Evolutionary conservation across 129 eudicot genomes (phyloP), one percentile per base, ranked within the genome.

Genomic region (Apium graveolens): DNA sequence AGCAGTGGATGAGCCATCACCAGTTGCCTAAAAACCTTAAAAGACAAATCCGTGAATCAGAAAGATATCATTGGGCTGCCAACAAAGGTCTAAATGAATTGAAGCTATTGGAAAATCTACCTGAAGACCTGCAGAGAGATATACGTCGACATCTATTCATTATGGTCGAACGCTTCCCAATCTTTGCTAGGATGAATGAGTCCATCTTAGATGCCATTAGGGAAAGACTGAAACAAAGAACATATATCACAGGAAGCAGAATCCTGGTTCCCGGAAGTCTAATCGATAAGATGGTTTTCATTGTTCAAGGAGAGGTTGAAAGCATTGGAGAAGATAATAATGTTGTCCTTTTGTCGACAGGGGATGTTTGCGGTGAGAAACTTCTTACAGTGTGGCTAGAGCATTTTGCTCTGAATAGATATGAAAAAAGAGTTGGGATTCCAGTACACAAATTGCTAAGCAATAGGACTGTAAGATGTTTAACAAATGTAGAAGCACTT

Each of bases 1-100:
- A 94, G 85, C 91, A 86, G 70, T 94, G 98, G 98, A 94, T 94
- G 98, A 87, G 93, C 41, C 97, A 94, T 57, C 87, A 92, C 12
- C 91, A 85, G 37, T 83, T 94, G 89, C 93, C 97, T 14, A 86
- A 75, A 70, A 81, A 85, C 11, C 81, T 94, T 71, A 84, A 83
- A 75, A 86, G 88, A 79, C 84, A 88, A 87, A 92, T 93, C 75
- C 83, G 87, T 75, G 85, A 84, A 62, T 88, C 98, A 4, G 96
- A 93, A 81, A 88, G 91, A 16, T 85, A 87, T 34, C 76, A 80
- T 77, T 90, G 97, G 97, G 86, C 88, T 84, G 93, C 96, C 62
- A 90, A 92, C 39, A 82, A 87, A 66, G 96, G 96, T 26, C 88
- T 92, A 0, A 84, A 92, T 78, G 97, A 90, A 86, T 90, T 87